phyloP scores from a whole-genome alignment of 2,329 filamentous ascomycete genomes.

The Fusarium lyarnte region DNA sequence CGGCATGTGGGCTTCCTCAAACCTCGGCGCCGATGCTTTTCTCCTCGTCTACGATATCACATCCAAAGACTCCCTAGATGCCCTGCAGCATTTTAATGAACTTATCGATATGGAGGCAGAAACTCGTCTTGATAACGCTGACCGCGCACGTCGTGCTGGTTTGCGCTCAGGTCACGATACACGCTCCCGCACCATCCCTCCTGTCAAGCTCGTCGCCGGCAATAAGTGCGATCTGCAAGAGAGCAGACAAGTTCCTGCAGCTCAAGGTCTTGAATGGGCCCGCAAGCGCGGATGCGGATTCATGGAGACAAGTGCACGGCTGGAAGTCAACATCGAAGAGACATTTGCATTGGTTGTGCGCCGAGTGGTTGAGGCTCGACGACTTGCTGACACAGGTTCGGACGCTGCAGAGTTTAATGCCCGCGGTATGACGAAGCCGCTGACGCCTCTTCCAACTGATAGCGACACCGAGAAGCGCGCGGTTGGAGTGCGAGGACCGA shows the following conservation, averaged over 20 bases:
- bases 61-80: constrained; percentile 71
- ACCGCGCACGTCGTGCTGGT: constrained; percentile 59
- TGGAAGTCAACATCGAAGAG: constrained; percentile 90
- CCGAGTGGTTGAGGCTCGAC: constrained; percentile 67
- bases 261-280: constrained; percentile 80
- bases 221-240: constrained; percentile 87
- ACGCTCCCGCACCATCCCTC: constrained; percentile 66
- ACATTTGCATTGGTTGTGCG: constrained; percentile 79
- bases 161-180: constrained; percentile 46
- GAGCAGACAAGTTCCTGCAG: constrained; percentile 73
- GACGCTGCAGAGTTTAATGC: constrained; percentile 57
- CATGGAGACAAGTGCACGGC: constrained; percentile 87
- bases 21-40: constrained; percentile 83
- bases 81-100: constrained; percentile 81
- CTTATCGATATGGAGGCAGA: constrained; percentile 86
- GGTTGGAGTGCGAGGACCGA: constrained; percentile 56
- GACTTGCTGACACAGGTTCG: constrained; percentile 59
- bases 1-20: constrained; percentile 83
- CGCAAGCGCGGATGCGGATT: constrained; percentile 78
- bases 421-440: constrained; percentile 66
- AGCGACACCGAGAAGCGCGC: constrained; percentile 56
- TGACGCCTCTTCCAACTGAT: constrained; percentile 61
- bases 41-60: constrained; percentile 91
- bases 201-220: constrained; percentile 84
- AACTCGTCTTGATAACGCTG: constrained; percentile 70